Evolutionary conservation across 257 asterid species (phyloP), one percentile per base, ranked within the genome.

Genomic region (Solanum pinnatisectum): DNA sequence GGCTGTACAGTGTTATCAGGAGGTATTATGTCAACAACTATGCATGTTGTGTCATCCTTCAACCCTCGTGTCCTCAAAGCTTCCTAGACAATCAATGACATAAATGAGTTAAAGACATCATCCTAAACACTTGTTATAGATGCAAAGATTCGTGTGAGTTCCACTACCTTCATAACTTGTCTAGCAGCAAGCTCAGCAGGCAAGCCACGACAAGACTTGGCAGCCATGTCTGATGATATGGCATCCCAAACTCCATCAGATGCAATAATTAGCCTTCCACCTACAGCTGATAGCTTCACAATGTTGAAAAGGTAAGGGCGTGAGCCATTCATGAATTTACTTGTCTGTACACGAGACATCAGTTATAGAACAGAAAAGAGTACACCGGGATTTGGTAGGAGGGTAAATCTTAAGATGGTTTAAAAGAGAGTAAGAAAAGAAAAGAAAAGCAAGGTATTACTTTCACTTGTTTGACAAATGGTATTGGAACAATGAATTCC

Each of bases 241-340:
- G 98, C 94, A 85, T 95, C 99, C 99, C 99, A 95, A 33, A 96
- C 91, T 79, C 98, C 99, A 89, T 95, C 98, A 6, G 99, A 95
- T 42, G 99, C 98, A 33, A 96, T 91, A 90, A 96, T 93, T 84
- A 96, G 95, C 89, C 98, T 91, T 84, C 98, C 99, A 9, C 98
- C 98, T 4, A 84, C 91, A 88, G 87, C 90, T n/a, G 98, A 93
- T 76, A 95, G 90, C 98, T 90, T 89, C 78, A 91, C 20, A 73
- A 84, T 30, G 30, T 71, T 32, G 49, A 86, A 71, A 86, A 71
- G 9, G 49, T 86, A 22, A 86, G 83, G 71, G 88, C 15, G 23
- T 7, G 39, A 84, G 20, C 32, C 72, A 81, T 78, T 70, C 71
- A 42, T 14, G 78, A 78, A 35, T 35, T 68, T 42, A 74, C 30